Evolutionary conservation across 2,329 filamentous ascomycete genomes (phyloP).

Genomic region (Paecilomyces formosus): DNA sequence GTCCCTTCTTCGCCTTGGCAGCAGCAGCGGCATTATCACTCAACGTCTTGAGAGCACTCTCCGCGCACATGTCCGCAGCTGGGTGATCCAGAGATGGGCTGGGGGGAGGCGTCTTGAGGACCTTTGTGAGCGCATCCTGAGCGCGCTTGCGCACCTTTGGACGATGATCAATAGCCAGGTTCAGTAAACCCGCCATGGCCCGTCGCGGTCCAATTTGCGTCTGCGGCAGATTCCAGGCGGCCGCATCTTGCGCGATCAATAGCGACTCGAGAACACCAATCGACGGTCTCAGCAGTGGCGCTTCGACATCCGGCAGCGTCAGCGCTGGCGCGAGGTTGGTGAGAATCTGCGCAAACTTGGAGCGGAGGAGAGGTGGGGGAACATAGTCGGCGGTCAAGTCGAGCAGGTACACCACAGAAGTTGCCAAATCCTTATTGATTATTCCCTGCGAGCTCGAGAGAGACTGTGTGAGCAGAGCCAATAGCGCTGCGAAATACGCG

Average conservation of each 20-base stretch:
- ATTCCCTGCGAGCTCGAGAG: slow-evolving; percentile 55
- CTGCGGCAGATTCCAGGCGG: slow-evolving; percentile 79
- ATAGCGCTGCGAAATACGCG: slow-evolving; percentile 90
- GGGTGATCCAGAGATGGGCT: slow-evolving; percentile 91
- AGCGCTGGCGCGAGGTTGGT: slow-evolving; percentile 77
- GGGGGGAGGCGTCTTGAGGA: slow-evolving; percentile 78
- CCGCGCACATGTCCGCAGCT: slow-evolving; percentile 91
- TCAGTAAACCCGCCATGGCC: slow-evolving; percentile 78
- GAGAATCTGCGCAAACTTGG: slow-evolving; percentile 93
- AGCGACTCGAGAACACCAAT: slow-evolving; percentile 93
- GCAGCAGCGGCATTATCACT: slow-evolving; percentile 61
- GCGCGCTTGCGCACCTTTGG: slow-evolving; percentile 93
- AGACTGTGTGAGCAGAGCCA: slow-evolving; percentile 77
- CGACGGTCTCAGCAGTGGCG: slow-evolving; percentile 75
- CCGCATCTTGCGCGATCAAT: slow-evolving; percentile 76
- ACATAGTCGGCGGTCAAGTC: slow-evolving; percentile 82
- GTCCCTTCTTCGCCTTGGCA: slow-evolving; percentile 59
- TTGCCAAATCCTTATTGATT: slow-evolving; percentile 73
- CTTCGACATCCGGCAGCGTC: slow-evolving; percentile 72
- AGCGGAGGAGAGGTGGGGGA: slow-evolving; percentile 77
- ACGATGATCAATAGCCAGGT: slow-evolving; percentile 74
- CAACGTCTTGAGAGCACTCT: slow-evolving; percentile 76
- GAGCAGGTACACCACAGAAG: slow-evolving; percentile 89
- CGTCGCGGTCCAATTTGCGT: slow-evolving; percentile 78
- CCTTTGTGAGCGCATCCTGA: slow-evolving; percentile 76